Conservation (phyloP, 2,329 filamentous ascomycete genomes). For the Ophiocordyceps camponoti-floridani region DNA sequence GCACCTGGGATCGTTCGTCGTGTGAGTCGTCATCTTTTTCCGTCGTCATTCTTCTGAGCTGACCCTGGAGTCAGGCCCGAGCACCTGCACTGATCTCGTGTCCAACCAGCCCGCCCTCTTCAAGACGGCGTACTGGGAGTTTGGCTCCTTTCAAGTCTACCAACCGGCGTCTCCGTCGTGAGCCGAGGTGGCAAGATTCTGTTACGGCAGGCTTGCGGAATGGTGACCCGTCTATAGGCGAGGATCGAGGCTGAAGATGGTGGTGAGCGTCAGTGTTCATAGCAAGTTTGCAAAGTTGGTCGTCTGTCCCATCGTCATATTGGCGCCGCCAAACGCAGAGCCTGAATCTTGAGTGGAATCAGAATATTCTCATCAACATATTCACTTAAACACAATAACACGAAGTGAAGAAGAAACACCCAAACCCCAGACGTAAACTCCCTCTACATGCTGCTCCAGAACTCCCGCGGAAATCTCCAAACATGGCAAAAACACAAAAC, state of each 20-base stretch:
- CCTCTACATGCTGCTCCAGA: conserved; percentile 9
- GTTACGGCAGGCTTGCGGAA: neutral
- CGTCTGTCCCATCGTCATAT: too few relatives aligned
- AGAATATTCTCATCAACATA: neutral
- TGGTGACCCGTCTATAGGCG: too few relatives aligned
- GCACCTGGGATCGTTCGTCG: conserved; percentile 25
- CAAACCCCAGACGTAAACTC: conserved; percentile 7
- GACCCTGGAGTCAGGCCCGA: conserved; percentile 19
- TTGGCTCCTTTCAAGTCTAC: conserved; percentile 42
- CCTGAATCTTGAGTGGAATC: too few relatives aligned
- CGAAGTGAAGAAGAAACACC: neutral
- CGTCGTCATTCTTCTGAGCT: neutral
- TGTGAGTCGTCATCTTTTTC: conserved; percentile 13
- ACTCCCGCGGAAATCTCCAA: conserved; percentile 5
- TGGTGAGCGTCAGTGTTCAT: too few relatives aligned
- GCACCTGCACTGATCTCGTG: conserved; percentile 38
- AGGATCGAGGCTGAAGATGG: too few relatives aligned
- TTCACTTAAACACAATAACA: neutral
- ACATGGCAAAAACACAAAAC: neutral
- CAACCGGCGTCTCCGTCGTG: conserved; percentile 10
- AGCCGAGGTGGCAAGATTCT: neutral
- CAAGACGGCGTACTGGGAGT: conserved; percentile 46
- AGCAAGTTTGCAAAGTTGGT: too few relatives aligned
- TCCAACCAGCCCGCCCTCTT: conserved; percentile 37
- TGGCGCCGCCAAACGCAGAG: too few relatives aligned